phyloP scores from a whole-genome alignment of 352 stramenopile species.

The Globisporangium lucens region DNA sequence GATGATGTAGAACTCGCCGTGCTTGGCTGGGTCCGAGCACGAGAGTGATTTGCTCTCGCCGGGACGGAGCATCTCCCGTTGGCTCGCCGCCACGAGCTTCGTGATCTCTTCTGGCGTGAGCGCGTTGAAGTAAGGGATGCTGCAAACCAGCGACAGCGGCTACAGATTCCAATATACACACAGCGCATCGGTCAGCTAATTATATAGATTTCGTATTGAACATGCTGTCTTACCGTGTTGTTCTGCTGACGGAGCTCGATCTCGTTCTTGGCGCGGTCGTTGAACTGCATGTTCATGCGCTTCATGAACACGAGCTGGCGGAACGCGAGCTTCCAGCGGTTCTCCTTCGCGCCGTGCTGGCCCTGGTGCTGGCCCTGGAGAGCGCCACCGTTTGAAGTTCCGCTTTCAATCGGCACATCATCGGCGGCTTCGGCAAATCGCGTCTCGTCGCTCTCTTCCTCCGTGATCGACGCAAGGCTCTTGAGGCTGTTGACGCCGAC shows the following conservation, averaged over 20 bases:
- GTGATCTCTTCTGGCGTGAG: slow-evolving; percentile 59
- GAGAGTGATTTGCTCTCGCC: slow-evolving; percentile 45
- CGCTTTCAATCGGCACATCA: neutral
- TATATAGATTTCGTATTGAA: no score
- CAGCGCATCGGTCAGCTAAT: no score
- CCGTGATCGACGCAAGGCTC: slow-evolving; percentile 11
- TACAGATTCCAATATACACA: slow-evolving; percentile 13
- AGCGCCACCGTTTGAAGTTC: neutral
- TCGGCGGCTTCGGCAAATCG: slow-evolving; percentile 3
- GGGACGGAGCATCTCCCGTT: slow-evolving; percentile 39
- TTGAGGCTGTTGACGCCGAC: neutral
- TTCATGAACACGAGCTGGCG: slow-evolving; percentile 85
- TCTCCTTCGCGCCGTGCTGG: slow-evolving; percentile 26
- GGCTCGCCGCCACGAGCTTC: slow-evolving; percentile 40
- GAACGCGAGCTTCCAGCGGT: slow-evolving; percentile 76
- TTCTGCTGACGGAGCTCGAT: slow-evolving; percentile 78
- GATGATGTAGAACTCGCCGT: slow-evolving; percentile 63
- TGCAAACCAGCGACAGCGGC: slow-evolving; percentile 70
- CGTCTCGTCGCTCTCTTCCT: slow-evolving; percentile 16
- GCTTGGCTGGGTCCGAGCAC: slow-evolving; percentile 11
- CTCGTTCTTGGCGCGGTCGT: slow-evolving; percentile 72
- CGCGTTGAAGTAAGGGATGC: slow-evolving; percentile 71
- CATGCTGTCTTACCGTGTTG: slow-evolving; percentile 40
- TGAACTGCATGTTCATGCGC: slow-evolving; percentile 78
- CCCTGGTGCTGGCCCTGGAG: neutral